Evolutionary conservation across 495 filamentous ascomycete species (phyloP), one percentile per base, ranked within the genome.

Genomic region (Hypoxylon trugodes): DNA sequence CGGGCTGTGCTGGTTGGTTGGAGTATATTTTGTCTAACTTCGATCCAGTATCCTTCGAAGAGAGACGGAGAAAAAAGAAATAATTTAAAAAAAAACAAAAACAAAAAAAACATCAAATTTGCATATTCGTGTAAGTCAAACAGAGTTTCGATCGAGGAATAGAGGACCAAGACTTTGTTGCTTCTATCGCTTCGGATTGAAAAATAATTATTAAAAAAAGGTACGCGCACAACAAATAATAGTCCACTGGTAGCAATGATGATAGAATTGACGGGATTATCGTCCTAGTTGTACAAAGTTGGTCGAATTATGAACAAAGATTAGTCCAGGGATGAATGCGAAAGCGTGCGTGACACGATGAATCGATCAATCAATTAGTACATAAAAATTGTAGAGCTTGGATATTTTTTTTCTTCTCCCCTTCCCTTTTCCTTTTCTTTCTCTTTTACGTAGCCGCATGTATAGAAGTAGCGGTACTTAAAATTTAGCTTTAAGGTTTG

Each of bases 251-350:
- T 47, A 21, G 13, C 32, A 33, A 42, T 30, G 25, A 12, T 15
- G 24, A 47, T 52, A 61, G 49, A 61, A 63, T 65, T 58, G 61
- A 42, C 32, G 42, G 51, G 47, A 43, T 42, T 52, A 43, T 50
- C 21, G 22, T 50, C 5, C 28, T 47, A 54, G 62, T 60, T 56
- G 50, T 60, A 66, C 50, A 59, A 35, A 35, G 28, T 59, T 49
- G 35, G 48, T 53, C 33, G 36, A 66, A 56, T 61, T 66, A 58
- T 61, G 53, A 66, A 67, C 58, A 62, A 62, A 67, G 64, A 61
- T 57, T 41, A 52, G 35, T 59, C 48, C 48, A 67, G 64, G 64
- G 64, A 67, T 67, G 58, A 67, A 62, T 62, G 62, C 61, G 61
- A 60, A 61, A 66, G 55, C 42, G 55, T 55, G 47, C 54, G 61